phyloP scores from a whole-genome alignment of 768 basidiomycete species.

The Pleurotus ostreatus region DNA sequence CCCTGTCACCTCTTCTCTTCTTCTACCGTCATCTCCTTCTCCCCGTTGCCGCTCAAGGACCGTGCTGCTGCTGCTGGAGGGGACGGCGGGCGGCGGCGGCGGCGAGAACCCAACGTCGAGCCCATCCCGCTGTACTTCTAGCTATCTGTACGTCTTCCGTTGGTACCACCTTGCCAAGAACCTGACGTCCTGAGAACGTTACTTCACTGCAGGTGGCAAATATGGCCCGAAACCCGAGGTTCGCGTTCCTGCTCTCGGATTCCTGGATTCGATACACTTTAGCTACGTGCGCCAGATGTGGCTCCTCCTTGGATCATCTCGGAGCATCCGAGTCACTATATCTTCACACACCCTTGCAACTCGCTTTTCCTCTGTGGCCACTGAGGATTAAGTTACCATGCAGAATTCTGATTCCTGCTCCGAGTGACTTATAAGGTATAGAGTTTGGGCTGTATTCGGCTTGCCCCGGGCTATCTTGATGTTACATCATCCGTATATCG shows the following conservation, averaged over 20 bases:
- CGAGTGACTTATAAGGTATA: constrained; percentile 6
- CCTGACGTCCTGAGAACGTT: constrained; percentile 6
- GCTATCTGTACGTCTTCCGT: too few relatives aligned
- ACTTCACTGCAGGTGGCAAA: not conserved
- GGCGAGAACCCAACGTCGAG: too few relatives aligned
- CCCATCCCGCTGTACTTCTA: too few relatives aligned
- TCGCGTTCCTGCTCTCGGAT: not conserved
- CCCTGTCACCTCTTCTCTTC: not conserved
- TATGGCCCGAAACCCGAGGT: constrained; percentile 7
- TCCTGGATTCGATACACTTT: not conserved
- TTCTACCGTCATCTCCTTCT: not conserved
- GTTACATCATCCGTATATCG: constrained; percentile 5
- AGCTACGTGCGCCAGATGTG: not conserved
- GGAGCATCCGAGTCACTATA: not conserved
- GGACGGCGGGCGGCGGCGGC: too few relatives aligned
- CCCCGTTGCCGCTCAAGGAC: not conserved
- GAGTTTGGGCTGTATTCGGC: not conserved
- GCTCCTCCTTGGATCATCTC: constrained; percentile 2
- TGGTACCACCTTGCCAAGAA: not conserved
- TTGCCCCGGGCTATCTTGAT: constrained; percentile 1
- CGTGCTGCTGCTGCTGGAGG: too few relatives aligned
- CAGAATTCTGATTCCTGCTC: constrained; percentile 1
- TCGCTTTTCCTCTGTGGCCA: not conserved
- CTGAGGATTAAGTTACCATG: not conserved
- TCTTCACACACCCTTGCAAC: not conserved